Base-by-base conservation (phyloP, 768 basidiomycete genomes). In the Lactarius vividus region DNA sequence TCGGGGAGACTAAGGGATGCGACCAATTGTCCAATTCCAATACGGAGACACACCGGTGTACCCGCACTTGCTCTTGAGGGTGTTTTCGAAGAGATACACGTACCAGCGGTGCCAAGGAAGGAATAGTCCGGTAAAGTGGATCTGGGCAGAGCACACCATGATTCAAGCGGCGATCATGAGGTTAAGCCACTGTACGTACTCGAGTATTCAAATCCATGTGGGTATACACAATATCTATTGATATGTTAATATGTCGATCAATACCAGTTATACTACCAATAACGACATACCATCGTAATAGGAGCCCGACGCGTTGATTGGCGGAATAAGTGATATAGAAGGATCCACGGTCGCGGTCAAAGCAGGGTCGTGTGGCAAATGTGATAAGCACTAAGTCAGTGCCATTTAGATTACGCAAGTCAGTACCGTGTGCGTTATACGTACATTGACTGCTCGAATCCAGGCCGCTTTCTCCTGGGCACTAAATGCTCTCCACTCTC, bases 1-100 rank as follows among this genome's bases (percentile, higher is more conserved):
- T 26, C 11, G 53, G 10, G 39, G n/a, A 26, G n/a, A 26, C 13
- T 13, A 60, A 28, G 2, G 2, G 7, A n/a, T 28, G 33, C 15
- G 40, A 63, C 74, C 74, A 13, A 67, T 67, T 10, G 70, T 72
- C 74, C 74, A 75, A 60, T 75, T 60, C 74, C 74, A 75, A 61
- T 75, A 75, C 0, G 74, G 74, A 23, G 68, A 62, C 2, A 60
- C 66, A 10, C 71, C 72, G 0, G 52, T 65, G 62, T 71, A 75
- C 8, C 72, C 71, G 40, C 74, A 75, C 31, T 63, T 67, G 18
- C 59, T 40, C 40, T 64, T 71, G 46, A 75, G 69, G 1, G 70
- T 60, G 1, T 57, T 46, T 56, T 74, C 74, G 59, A 69, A 69
- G 18, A 58, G 57, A 33, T 69, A 40, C 35, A 76, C 52, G 31